Base-by-base conservation (phyloP, 495 filamentous ascomycete species). In the Cryomyces minteri region DNA sequence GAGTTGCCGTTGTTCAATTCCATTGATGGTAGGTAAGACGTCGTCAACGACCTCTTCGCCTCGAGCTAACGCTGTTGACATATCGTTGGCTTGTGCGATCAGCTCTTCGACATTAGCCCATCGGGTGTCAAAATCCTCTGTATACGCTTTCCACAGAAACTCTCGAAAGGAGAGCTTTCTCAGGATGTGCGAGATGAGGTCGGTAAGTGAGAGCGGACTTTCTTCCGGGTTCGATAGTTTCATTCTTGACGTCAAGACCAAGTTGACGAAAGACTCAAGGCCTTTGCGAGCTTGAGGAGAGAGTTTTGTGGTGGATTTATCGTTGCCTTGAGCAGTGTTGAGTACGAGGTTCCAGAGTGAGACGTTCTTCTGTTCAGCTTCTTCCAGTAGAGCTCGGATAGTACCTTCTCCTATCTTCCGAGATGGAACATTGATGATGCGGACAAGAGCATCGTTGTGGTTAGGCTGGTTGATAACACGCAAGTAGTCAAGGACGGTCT, bases 71-170 rank as follows among this genome's bases (percentile, higher is more conserved):
- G 59, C 48, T 12, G 53, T 52, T 2, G 62, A 55, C 6, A 88
- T 84, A 40, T 87, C 84, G 4, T 72, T 70, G 6, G 80, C 79
- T 50, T 94, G 84, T 8, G 65, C 71, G 47, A 94, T 59, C 14
- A 96, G 72, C 57, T 99, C 92, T 51, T 86, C 76, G 7, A 99
- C 77, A 51, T 95, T 99, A 18, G 81, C 82, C 92, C 88, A 96
- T 56, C 84, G 66, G 40, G 72, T 66, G 47, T 93, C 84, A 44
- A 54, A 57, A 57, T 84, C 76, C 46, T 94, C 87, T 12, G 84
- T 68, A 54, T 93, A 76, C 7, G 69, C 65, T 31, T 70, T 68
- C 44, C 77, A 69, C 4, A 98, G 70, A 51, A 82, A 83, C 5
- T 74, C 72, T 53, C 85, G 68, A 48, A 88, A 86, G 18, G 72